Percentiles rank a stretch among this genome's conserved stretches.
phyloP scores from a whole-genome alignment of 345 rosid genomes.

The Lenwebbia sp. region DNA sequence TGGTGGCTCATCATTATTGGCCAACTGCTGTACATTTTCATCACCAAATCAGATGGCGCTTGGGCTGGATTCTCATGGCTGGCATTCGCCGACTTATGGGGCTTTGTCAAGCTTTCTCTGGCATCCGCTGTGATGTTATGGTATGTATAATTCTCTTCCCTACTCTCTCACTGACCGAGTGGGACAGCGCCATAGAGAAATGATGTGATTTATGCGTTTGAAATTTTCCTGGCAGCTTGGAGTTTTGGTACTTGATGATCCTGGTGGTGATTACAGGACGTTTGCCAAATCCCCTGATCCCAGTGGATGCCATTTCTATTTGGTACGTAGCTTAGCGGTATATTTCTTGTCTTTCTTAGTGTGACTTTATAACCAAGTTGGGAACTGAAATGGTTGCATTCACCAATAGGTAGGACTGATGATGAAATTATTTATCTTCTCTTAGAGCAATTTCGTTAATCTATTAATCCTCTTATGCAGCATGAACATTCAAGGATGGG shows the following conservation, averaged over 20 bases:
- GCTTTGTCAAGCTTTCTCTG: conserved; percentile 74
- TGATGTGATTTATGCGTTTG: background rate
- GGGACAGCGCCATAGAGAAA: background rate
- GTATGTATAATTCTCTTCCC: conserved; percentile 14
- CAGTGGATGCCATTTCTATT: conserved; percentile 87
- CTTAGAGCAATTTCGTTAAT: background rate
- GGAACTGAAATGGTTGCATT: background rate
- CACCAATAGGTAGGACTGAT: background rate
- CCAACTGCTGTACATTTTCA: conserved; percentile 69
- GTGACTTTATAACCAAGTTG: background rate
- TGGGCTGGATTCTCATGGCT: conserved; percentile 90
- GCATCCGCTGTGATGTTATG: conserved; percentile 94
- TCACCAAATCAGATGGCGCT: conserved; percentile 83
- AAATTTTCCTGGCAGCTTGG: conserved; percentile 50
- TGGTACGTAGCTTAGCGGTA: conserved; percentile 28
- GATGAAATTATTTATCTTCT: background rate
- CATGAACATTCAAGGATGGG: conserved; percentile 90
- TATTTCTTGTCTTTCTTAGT: background rate
- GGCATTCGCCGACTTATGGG: conserved; percentile 69
- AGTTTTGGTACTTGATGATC: conserved; percentile 87
- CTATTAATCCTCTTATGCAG: conserved; percentile 16
- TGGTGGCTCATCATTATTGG: conserved; percentile 76
- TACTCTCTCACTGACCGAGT: background rate
- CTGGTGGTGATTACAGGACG: conserved; percentile 72
- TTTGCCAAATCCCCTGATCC: conserved; percentile 58